phyloP scores from a whole-genome alignment of 2,329 filamentous ascomycete genomes.

The Taxawa tesnikishii region DNA sequence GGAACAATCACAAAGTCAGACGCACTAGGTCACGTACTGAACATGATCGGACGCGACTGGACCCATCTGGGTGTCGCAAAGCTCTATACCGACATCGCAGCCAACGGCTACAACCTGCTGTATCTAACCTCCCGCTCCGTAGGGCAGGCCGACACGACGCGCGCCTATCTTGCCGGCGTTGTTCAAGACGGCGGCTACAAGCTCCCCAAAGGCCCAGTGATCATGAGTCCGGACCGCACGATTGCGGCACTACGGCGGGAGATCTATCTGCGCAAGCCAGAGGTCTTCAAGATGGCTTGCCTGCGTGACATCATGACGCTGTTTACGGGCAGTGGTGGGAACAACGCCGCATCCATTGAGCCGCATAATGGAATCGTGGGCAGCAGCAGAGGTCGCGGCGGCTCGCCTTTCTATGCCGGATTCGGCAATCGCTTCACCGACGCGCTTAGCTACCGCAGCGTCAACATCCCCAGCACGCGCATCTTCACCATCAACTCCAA shows the following conservation, averaged over 20 bases:
- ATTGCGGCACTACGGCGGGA: constrained; percentile 87
- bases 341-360: constrained; percentile 11
- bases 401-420: constrained; percentile 80
- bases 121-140: constrained; percentile 92
- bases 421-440: constrained; percentile 96
- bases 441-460: constrained; percentile 86
- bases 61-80: constrained; percentile 95
- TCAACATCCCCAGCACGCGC: constrained; percentile 84
- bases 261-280: constrained; percentile 88
- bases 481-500: constrained; percentile 99
- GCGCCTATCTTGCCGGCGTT: constrained; percentile 81
- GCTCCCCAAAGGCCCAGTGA: constrained; percentile 81
- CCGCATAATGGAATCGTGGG: constrained; percentile 1
- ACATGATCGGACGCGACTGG: constrained; percentile 96
- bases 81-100: constrained; percentile 86
- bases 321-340: constrained; percentile 41
- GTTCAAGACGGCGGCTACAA: constrained; percentile 73
- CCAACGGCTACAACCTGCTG: constrained; percentile 98
- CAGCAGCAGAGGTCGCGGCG: constrained; percentile 13
- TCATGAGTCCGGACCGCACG: constrained; percentile 86
- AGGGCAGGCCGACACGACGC: constrained; percentile 81
- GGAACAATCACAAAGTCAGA: constrained; percentile 85
- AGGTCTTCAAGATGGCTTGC: constrained; percentile 99
- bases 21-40: constrained; percentile 67
- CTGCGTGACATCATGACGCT: constrained; percentile 84